phyloP scores from a whole-genome alignment of 2,329 filamentous ascomycete genomes.

The Hymenotorrendiella dingleyae region DNA sequence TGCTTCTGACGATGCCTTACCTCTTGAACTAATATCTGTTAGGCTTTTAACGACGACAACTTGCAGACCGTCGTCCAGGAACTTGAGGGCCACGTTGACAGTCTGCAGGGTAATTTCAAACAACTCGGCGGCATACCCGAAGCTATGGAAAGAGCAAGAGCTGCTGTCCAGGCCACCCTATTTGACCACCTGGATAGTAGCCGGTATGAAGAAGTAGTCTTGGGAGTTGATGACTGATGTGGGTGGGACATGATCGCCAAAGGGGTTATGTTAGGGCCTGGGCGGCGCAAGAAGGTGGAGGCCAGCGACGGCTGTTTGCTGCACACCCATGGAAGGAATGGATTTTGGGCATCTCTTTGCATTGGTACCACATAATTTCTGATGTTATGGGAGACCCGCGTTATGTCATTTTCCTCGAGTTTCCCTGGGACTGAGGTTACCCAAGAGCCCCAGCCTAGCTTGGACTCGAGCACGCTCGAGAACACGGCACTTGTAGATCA shows the following conservation, averaged over 20 bases:
- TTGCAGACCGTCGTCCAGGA: conserved; percentile 23
- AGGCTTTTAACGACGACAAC: conserved; percentile 25
- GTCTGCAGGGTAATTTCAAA: conserved; percentile 28
- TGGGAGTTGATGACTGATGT: conserved; percentile 19
- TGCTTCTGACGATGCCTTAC: not conserved
- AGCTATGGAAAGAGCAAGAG: conserved; percentile 27
- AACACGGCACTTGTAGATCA: too few species aligned
- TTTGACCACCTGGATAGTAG: conserved; percentile 25
- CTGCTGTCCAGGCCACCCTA: conserved; percentile 27
- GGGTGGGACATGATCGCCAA: not conserved
- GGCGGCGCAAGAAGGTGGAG: conserved; percentile 1
- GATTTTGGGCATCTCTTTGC: too few species aligned
- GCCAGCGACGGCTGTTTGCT: too few species aligned
- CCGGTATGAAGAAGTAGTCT: conserved; percentile 28
- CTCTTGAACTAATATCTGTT: conserved; percentile 13
- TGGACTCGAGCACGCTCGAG: too few species aligned
- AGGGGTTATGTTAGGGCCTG: not conserved
- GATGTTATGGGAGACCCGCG: too few species aligned
- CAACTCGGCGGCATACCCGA: conserved; percentile 27
- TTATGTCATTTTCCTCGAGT: too few species aligned
- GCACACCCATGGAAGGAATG: too few species aligned
- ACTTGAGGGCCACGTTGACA: conserved; percentile 29
- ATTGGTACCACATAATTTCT: too few species aligned
- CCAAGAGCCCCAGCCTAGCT: too few species aligned
- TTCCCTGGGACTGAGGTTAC: too few species aligned